Evolutionary conservation across 345 rosid species (phyloP).

Genomic region (Pugionium cornutum): DNA sequence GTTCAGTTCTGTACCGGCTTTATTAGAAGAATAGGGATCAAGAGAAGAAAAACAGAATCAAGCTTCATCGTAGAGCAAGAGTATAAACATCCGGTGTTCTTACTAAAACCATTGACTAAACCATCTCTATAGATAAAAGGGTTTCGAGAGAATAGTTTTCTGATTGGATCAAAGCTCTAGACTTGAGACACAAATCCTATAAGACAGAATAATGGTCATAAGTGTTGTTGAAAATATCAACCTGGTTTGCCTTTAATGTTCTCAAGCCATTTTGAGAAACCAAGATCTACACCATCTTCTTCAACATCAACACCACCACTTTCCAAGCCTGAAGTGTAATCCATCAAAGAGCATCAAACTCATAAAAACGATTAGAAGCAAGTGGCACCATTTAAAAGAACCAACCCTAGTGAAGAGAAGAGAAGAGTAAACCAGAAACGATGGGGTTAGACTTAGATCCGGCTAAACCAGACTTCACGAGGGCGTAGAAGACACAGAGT

Average conservation of each 20-base stretch:
- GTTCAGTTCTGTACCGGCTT: not conserved
- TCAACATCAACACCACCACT: conserved; percentile 41
- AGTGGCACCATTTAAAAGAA: not conserved
- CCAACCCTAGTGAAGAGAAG: too few relatives aligned
- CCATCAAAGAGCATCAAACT: not conserved
- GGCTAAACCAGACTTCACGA: conserved; percentile 76
- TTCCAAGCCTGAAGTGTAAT: conserved; percentile 66
- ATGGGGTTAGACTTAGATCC: conserved; percentile 82
- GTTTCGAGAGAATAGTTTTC: too few relatives aligned
- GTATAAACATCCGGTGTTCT: not conserved
- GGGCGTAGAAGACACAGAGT: conserved; percentile 76
- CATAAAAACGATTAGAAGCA: not conserved
- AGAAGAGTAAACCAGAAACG: conserved; percentile 56
- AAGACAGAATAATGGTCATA: not conserved
- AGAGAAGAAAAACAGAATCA: not conserved
- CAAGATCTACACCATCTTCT: conserved; percentile 71
- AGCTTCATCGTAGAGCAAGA: not conserved
- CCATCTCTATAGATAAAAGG: not conserved
- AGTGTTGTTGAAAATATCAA: conserved; percentile 30
- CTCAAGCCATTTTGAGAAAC: conserved; percentile 79
- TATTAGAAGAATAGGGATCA: not conserved
- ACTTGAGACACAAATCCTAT: conserved; percentile 12
- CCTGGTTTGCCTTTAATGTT: conserved; percentile 64
- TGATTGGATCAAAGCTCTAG: not conserved
- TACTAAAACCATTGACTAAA: conserved; percentile 6